A percentile compares a stretch with the other conserved stretches of the same genome.
Evolutionary conservation across 805 yeast species (phyloP).

Genomic region (Tetrapisispora arboricola): DNA sequence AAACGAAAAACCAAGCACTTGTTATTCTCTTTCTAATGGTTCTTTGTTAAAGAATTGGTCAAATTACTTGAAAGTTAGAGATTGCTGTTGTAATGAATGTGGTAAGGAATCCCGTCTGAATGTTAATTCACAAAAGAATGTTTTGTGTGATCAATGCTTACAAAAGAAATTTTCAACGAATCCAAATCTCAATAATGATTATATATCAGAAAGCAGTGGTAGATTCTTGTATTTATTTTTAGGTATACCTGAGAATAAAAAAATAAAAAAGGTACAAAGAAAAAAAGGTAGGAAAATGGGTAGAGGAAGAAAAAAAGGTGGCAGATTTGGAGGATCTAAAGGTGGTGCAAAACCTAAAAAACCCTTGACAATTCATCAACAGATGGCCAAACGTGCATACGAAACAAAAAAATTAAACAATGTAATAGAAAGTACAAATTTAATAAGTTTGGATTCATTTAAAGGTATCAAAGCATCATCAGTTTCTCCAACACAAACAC

Average conservation of each 20-base stretch:
- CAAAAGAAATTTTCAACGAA: conserved; percentile 10
- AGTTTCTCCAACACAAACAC: background rate
- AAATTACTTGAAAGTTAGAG: conserved; percentile 41
- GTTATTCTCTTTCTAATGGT: conserved; percentile 45
- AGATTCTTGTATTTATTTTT: conserved; percentile 37
- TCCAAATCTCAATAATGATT: conserved; percentile 8
- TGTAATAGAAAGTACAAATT: conserved; percentile 33
- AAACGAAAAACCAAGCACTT: conserved; percentile 37
- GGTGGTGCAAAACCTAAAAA: conserved; percentile 10
- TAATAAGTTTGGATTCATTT: conserved; percentile 32
- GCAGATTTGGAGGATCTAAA: background rate
- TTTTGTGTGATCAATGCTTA: conserved; percentile 38
- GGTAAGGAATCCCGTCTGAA: conserved; percentile 33
- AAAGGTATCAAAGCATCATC: conserved; percentile 23
- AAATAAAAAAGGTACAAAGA: conserved; percentile 11
- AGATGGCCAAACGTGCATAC: conserved; percentile 21
- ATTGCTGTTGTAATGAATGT: conserved; percentile 39
- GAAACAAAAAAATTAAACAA: conserved; percentile 25
- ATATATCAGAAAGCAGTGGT: conserved; percentile 38
- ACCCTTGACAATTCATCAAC: conserved; percentile 19
- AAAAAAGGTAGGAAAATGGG: conserved; percentile 29
- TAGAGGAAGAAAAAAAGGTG: conserved; percentile 5
- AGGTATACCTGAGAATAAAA: conserved; percentile 35
- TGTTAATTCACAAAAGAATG: conserved; percentile 24
- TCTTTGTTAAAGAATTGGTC: conserved; percentile 40